Evolutionary conservation across 1,284 basidiomycete genomes (phyloP).

Genomic region (Ceratobasidium sp.): DNA sequence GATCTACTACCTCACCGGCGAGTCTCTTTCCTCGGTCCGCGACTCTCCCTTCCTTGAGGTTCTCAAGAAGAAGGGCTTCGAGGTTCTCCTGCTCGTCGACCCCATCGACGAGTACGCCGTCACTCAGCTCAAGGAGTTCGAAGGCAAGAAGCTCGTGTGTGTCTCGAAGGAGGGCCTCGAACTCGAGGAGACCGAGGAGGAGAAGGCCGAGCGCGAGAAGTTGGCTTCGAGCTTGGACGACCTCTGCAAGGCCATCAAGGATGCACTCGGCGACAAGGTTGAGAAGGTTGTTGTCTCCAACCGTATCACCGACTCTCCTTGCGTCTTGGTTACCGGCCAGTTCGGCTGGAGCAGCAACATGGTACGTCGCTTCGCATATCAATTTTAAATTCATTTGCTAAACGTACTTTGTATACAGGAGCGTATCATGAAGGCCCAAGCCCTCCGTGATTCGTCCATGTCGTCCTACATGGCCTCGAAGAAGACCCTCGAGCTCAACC

Average conservation of each 20-base stretch:
- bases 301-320: conserved; percentile 95
- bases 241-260: conserved; percentile 95
- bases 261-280: conserved; percentile 98
- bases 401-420: conserved; percentile 58
- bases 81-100: conserved; percentile 96
- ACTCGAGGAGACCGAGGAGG: conserved; percentile 98
- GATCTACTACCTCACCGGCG: conserved; percentile 99
- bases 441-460: conserved; percentile 98
- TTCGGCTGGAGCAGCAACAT: conserved; percentile 99
- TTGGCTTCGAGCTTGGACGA: conserved; percentile 87
- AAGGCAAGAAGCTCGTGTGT: conserved; percentile 96
- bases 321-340: conserved; percentile 96
- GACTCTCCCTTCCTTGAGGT: conserved; percentile 99
- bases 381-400: background rate
- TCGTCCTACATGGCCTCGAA: conserved; percentile 99
- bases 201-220: conserved; percentile 91
- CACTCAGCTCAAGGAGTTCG: conserved; percentile 99
- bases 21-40: conserved; percentile 88
- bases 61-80: conserved; percentile 99
- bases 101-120: conserved; percentile 98
- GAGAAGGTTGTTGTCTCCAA: conserved; percentile 99
- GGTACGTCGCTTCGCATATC: conserved; percentile 58
- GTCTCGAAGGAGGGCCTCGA: conserved; percentile 99
- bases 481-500: conserved; percentile 99
- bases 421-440: conserved; percentile 99